A percentile compares a stretch with the other conserved stretches of the same genome.
These are phyloP conservation scores for Hypoxylon fuscum DNA, from an alignment of 495 filamentous ascomycete genomes.

Conservation along the genomic window DNA sequence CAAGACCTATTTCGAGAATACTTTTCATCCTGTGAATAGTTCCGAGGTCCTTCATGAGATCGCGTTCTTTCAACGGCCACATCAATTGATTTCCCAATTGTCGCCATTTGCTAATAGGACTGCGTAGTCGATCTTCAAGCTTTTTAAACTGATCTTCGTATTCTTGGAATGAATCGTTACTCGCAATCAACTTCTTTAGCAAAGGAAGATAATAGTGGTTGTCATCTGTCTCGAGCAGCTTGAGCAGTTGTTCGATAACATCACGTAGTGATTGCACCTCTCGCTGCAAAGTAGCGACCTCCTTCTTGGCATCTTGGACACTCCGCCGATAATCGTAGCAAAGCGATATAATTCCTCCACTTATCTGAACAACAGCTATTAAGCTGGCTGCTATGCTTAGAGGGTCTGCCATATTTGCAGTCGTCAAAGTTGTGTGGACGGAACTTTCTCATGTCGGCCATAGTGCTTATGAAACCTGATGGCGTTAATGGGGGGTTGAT, in stretches of 20 bases:
- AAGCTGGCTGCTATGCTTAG: not conserved
- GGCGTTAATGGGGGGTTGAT: too few species aligned
- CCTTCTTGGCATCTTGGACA: constrained; percentile 1
- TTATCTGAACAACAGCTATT: constrained; percentile 3
- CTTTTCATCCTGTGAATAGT: not conserved
- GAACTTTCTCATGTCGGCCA: too few species aligned
- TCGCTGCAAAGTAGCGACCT: not conserved
- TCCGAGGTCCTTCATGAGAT: not conserved
- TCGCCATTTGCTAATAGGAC: constrained; percentile 1
- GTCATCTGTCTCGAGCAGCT: constrained; percentile 1
- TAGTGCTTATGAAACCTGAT: too few species aligned
- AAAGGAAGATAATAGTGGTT: not conserved
- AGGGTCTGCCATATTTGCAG: not conserved
- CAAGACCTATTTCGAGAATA: constrained; percentile 1
- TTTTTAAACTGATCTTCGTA: not conserved
- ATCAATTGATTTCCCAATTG: not conserved
- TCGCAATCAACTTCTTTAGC: not conserved
- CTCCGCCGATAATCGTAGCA: constrained; percentile 4
- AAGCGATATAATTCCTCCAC: constrained; percentile 4
- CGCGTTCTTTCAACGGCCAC: constrained; percentile 5
- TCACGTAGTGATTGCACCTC: not conserved
- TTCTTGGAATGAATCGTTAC: constrained; percentile 1
- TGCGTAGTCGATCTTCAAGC: constrained; percentile 2
- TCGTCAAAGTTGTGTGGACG: too few species aligned
- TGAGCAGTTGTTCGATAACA: not conserved